Conservation (phyloP, 2,329 filamentous ascomycete species). For the Clarireedia hainanense region DNA sequence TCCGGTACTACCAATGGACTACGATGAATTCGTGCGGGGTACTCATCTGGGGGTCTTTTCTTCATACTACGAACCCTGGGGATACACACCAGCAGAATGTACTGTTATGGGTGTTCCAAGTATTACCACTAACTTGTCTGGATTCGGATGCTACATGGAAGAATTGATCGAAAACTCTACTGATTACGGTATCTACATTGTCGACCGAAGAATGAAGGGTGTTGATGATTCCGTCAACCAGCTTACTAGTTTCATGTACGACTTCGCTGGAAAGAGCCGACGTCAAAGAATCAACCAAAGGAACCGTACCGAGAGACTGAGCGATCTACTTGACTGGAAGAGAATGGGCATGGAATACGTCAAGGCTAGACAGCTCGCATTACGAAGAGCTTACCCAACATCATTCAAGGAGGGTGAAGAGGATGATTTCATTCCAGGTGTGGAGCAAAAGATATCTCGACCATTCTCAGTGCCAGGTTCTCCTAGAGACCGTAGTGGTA, state of each 20-base stretch:
- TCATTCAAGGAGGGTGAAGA: constrained; percentile 77
- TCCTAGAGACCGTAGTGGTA: constrained; percentile 80
- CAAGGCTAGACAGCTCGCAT: constrained; percentile 87
- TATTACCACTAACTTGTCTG: constrained; percentile 95
- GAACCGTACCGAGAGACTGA: constrained; percentile 90
- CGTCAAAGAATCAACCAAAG: constrained; percentile 98
- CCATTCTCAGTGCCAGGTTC: constrained; percentile 92
- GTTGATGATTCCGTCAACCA: constrained; percentile 97
- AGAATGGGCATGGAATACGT: constrained; percentile 99
- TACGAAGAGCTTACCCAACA: constrained; percentile 82
- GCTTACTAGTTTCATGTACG: constrained; percentile 84
- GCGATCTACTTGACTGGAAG: constrained; percentile 97
- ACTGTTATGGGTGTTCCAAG: constrained; percentile 98
- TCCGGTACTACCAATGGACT: constrained; percentile 89
- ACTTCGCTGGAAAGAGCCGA: constrained; percentile 87
- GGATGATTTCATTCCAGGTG: constrained; percentile 83
- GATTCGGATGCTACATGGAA: constrained; percentile 99
- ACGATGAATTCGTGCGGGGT: constrained; percentile 96
- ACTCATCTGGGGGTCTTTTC: constrained; percentile 94
- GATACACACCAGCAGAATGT: constrained; percentile 95
- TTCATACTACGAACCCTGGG: constrained; percentile 99
- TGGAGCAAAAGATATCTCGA: constrained; percentile 90
- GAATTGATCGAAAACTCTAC: constrained; percentile 96
- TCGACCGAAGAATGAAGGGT: constrained; percentile 89
- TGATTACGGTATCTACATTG: constrained; percentile 98